Evolutionary conservation across 192 early-diverging fungal genomes (phyloP).

Genomic region (Phlyctochytrium arcticum): DNA sequence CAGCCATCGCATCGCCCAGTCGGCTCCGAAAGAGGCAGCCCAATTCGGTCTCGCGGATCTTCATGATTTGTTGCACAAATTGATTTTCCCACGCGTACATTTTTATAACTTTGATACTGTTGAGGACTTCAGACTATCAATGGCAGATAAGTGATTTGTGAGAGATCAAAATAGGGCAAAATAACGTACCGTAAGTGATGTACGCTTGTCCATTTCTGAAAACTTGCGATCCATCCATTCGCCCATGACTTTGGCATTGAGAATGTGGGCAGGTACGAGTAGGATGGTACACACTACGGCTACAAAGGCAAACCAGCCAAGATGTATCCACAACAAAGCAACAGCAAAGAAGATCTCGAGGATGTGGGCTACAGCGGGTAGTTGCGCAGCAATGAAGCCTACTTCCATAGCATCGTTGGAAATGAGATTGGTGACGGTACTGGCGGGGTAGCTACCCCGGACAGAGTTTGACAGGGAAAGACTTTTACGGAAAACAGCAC

Average conservation of each 20-base stretch:
- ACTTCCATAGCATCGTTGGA: slow-evolving; percentile 13
- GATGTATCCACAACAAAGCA: slow-evolving; percentile 6
- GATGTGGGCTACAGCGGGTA: slow-evolving; percentile 1
- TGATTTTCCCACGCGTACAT: slow-evolving; percentile 75
- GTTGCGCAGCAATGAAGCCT: slow-evolving; percentile 6
- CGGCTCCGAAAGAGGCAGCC: neutral
- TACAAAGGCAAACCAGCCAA: neutral
- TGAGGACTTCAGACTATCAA: slow-evolving; percentile 57
- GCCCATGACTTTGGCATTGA: slow-evolving; percentile 6
- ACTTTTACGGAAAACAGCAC: slow-evolving; percentile 7
- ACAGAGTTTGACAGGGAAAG: neutral
- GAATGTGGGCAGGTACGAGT: slow-evolving; percentile 3
- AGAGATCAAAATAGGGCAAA: too few species aligned
- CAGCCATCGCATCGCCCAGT: slow-evolving; percentile 6
- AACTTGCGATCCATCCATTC: neutral
- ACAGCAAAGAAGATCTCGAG: slow-evolving; percentile 8
- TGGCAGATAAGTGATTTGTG: too few species aligned
- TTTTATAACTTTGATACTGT: slow-evolving; percentile 82
- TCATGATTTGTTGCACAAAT: neutral
- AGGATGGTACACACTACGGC: neutral
- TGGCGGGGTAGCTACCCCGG: slow-evolving; percentile 1
- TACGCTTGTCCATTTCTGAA: neutral
- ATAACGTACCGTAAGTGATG: neutral
- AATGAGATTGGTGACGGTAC: slow-evolving; percentile 15
- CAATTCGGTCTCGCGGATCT: slow-evolving; percentile 17